Evolutionary conservation across 768 basidiomycete species (phyloP), one percentile per base, ranked within the genome.

Genomic region (Fomitopsis pulvina): DNA sequence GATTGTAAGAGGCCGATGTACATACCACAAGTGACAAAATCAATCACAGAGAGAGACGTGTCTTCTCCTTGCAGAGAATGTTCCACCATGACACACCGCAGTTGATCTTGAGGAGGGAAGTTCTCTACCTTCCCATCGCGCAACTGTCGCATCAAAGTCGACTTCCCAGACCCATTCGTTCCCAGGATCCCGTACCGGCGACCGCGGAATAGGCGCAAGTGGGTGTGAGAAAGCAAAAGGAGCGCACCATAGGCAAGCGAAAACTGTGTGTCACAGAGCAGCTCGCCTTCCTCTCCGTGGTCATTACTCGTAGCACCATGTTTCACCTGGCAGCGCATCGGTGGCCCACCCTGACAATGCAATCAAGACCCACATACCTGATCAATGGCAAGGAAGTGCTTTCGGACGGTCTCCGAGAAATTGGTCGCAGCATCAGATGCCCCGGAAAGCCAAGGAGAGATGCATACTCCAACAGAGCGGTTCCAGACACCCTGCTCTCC

Each of bases 31-130:
- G 88, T 85, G 57, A 98, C 85, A 68, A 97, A 97, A 67, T 95
- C 89, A 47, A 93, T 72, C 46, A 97, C 83, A 39, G 84, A 79
- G 50, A 85, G 60, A 9, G 88, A 86, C 16, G 78, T 79, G 67
- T 97, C 91, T 70, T 97, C 93, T 47, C 94, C 92, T 71, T 94
- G 92, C 10, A 97, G 74, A 24, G 93, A 85, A 70, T 98, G 94
- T 69, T 97, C 95, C 28, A 98, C 94, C 93, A 97, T 97, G 52
- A 96, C 81, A 59, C 88, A 88, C 41, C 88, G 80, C 44, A 98
- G 72, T 66, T 92, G 77, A 54, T 84, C 81, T 57, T 83, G 92
- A 4, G 91, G 79, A 18, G 95, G 95, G 70, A 97, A 98, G 63
- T 93, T 93, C 69, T 98, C 95, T 6, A 90, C 87, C 70, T 97